Conservation (phyloP, 179 eudicot genomes). For the Camellia oleifera region DNA sequence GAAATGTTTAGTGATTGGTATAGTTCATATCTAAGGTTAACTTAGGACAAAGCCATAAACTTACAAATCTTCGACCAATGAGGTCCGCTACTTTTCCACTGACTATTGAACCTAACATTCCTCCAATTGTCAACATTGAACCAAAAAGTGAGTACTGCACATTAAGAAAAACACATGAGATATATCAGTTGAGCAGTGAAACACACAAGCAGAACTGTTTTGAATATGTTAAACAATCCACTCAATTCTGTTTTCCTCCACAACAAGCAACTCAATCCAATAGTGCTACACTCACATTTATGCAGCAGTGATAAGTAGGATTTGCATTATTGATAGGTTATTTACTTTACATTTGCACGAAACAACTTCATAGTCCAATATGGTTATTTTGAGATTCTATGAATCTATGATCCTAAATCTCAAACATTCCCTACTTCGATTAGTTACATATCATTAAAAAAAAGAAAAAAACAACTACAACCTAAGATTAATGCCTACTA, state of each 20-base stretch:
- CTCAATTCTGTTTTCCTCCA: too few relatives aligned
- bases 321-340: too few relatives aligned
- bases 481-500: not conserved
- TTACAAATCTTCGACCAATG: constrained; percentile 43
- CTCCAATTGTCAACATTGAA: constrained; percentile 51
- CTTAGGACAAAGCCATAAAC: not conserved
- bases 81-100: constrained; percentile 45
- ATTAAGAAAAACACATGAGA: not conserved
- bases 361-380: too few relatives aligned
- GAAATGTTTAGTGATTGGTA: not conserved
- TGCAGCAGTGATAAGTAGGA: too few relatives aligned
- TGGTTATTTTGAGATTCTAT: too few relatives aligned
- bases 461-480: not conserved
- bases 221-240: not conserved
- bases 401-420: too few relatives aligned
- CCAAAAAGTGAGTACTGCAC: constrained; percentile 51
- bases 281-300: too few relatives aligned
- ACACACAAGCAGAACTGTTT: not conserved
- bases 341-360: too few relatives aligned
- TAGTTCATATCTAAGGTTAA: too few relatives aligned
- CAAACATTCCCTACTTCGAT: too few relatives aligned
- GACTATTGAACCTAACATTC: constrained; percentile 43
- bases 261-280: too few relatives aligned
- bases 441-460: too few relatives aligned
- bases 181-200: not conserved